phyloP scores from a whole-genome alignment of 176 grass and related monocot genomes.

The Thinopyrum elongatum region DNA sequence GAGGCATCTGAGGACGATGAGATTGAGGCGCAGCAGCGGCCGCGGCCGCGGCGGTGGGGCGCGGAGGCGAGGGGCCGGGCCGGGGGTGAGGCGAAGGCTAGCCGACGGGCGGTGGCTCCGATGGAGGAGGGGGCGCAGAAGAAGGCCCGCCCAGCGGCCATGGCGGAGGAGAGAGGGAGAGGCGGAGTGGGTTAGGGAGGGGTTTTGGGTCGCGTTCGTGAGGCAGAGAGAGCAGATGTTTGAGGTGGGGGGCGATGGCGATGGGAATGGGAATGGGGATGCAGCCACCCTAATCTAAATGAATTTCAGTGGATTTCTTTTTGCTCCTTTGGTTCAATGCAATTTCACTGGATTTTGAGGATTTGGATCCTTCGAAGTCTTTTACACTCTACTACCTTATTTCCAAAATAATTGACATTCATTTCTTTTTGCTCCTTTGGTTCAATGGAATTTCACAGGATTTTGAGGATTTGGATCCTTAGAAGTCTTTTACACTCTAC shows the following conservation, averaged over 20 bases:
- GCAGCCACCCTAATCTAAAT: background rate
- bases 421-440: no score
- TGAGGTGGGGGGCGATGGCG: background rate
- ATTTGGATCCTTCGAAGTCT: background rate
- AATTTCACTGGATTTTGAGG: no score
- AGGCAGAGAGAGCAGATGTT: constrained; percentile 10
- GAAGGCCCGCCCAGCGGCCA: constrained; percentile 84
- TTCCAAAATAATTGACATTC: no score
- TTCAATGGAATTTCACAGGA: no score
- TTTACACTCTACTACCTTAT: no score
- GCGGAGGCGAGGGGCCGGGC: background rate
- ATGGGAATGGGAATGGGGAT: background rate
- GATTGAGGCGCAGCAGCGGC: constrained; percentile 29
- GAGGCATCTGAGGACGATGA: constrained; percentile 36
- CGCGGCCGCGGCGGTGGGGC: constrained; percentile 10
- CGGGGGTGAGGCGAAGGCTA: constrained; percentile 17
- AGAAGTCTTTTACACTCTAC: no score
- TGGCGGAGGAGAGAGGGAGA: constrained; percentile 28
- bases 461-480: background rate
- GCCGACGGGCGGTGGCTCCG: constrained; percentile 29
- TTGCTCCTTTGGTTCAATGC: no score
- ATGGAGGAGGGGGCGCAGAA: constrained; percentile 55
- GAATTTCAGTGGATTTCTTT: background rate
- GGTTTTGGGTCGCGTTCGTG: constrained; percentile 41
- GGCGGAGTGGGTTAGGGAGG: background rate